Conservation (phyloP, 768 basidiomycete genomes). For the Calocybe indica region DNA sequence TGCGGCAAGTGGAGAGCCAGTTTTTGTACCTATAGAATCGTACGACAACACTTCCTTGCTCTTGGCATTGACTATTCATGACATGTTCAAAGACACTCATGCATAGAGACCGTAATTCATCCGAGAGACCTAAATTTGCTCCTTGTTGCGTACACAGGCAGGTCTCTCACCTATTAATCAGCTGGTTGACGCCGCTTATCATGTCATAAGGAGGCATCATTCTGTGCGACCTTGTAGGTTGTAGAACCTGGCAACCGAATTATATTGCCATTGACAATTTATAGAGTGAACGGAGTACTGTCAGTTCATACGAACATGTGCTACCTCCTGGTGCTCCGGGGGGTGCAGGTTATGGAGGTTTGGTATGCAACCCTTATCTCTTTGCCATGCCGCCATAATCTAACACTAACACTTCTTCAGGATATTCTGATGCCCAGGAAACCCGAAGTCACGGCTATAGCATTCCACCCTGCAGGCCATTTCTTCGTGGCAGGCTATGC, state of each 20-base stretch:
- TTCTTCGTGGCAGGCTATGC: constrained; percentile 76
- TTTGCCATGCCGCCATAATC: background rate
- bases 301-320: constrained; percentile 62
- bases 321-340: constrained; percentile 81
- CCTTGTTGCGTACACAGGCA: constrained; percentile 73
- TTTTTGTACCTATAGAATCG: constrained; percentile 24
- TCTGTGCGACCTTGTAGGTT: constrained; percentile 50
- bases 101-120: constrained; percentile 59
- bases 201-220: constrained; percentile 49
- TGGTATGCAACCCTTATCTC: constrained; percentile 28
- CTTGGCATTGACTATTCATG: background rate
- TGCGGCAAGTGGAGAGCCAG: constrained; percentile 31
- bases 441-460: constrained; percentile 62
- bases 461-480: constrained; percentile 70
- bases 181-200: constrained; percentile 1
- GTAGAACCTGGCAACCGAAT: background rate
- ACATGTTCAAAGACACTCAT: constrained; percentile 30
- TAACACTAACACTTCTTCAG: constrained; percentile 22
- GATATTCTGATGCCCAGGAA: constrained; percentile 66
- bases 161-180: constrained; percentile 7
- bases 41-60: constrained; percentile 12
- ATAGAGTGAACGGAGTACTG: constrained; percentile 42
- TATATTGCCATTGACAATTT: constrained; percentile 1
- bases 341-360: constrained; percentile 54
- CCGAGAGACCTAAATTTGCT: constrained; percentile 69